Conservation (phyloP, 2,329 filamentous ascomycete genomes). For the Diaporthe destruens region DNA sequence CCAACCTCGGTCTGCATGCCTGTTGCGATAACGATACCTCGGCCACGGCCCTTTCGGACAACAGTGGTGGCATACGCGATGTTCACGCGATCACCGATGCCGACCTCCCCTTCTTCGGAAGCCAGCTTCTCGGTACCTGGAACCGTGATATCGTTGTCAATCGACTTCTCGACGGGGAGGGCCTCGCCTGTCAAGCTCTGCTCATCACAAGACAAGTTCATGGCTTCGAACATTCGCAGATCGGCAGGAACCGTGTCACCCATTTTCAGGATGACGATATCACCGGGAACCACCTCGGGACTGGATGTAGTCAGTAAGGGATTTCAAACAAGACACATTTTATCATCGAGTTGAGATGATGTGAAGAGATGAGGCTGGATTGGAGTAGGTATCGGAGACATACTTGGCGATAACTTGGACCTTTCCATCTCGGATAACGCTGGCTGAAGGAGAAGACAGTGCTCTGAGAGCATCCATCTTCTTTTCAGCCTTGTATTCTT, state of each 20-base stretch:
- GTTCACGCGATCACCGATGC: slow-evolving; percentile 80
- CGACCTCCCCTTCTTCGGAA: slow-evolving; percentile 62
- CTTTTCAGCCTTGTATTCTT: slow-evolving; percentile 74
- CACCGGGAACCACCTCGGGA: slow-evolving; percentile 77
- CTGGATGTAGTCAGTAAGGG: slow-evolving; percentile 50
- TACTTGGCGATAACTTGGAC: slow-evolving; percentile 70
- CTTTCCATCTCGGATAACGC: slow-evolving; percentile 71
- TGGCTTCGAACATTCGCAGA: slow-evolving; percentile 75
- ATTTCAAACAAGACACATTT: background rate
- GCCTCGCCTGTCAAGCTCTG: slow-evolving; percentile 83
- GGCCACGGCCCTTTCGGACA: slow-evolving; percentile 79
- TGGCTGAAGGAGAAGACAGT: slow-evolving; percentile 73
- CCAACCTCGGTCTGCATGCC: slow-evolving; percentile 83
- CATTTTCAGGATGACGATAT: slow-evolving; percentile 75
- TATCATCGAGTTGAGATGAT: background rate
- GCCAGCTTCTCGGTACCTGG: slow-evolving; percentile 61
- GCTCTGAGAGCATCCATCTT: slow-evolving; percentile 74
- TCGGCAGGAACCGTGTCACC: slow-evolving; percentile 83
- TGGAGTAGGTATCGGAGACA: slow-evolving; percentile 48
- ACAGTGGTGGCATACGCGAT: slow-evolving; percentile 81
- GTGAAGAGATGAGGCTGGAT: no score
- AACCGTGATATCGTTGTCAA: slow-evolving; percentile 60
- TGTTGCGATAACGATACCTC: slow-evolving; percentile 78
- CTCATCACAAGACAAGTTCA: slow-evolving; percentile 86
- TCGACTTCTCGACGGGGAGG: slow-evolving; percentile 76